Conservation (phyloP, 2,329 filamentous ascomycete species). For the Epichloe aotearoae region DNA sequence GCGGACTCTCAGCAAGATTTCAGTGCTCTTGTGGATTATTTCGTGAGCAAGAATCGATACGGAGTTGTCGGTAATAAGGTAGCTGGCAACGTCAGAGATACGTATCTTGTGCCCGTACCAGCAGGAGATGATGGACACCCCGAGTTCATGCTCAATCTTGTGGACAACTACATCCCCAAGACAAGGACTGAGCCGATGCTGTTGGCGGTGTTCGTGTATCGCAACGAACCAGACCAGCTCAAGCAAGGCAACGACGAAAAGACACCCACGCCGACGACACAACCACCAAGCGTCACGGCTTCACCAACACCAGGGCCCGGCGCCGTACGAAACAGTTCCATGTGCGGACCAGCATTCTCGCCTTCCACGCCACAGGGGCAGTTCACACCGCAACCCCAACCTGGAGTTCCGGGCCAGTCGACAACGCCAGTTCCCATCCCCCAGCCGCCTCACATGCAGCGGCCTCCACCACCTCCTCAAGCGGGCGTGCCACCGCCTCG, state of each 20-base stretch:
- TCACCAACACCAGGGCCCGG: constrained; percentile 23
- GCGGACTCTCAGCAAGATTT: constrained; percentile 50
- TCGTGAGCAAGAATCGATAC: constrained; percentile 67
- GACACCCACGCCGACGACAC: constrained; percentile 7
- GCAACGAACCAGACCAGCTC: constrained; percentile 37
- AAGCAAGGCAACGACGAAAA: constrained; percentile 16
- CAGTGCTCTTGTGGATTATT: constrained; percentile 74
- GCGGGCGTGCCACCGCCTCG: constrained; percentile 1
- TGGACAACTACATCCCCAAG: constrained; percentile 66
- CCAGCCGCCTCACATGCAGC: constrained; percentile 16
- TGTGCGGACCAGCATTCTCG: constrained; percentile 39
- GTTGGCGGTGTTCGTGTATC: constrained; percentile 73
- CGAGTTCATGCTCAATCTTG: constrained; percentile 79
- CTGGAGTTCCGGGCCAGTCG: constrained; percentile 18
- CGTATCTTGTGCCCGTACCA: constrained; percentile 79
- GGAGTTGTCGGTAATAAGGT: constrained; percentile 74
- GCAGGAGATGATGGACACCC: constrained; percentile 59
- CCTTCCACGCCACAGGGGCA: constrained; percentile 32
- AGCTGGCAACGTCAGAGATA: constrained; percentile 66
- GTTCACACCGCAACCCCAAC: constrained; percentile 17
- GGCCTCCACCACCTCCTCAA: constrained; percentile 7
- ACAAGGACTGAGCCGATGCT: constrained; percentile 63
- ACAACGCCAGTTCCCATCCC: constrained; percentile 24
- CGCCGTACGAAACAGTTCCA: constrained; percentile 31
- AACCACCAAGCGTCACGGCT: constrained; percentile 6